These are phyloP conservation scores for Lactifluus echinatus DNA, from an alignment of 768 basidiomycete genomes.

Conservation along the genomic window DNA sequence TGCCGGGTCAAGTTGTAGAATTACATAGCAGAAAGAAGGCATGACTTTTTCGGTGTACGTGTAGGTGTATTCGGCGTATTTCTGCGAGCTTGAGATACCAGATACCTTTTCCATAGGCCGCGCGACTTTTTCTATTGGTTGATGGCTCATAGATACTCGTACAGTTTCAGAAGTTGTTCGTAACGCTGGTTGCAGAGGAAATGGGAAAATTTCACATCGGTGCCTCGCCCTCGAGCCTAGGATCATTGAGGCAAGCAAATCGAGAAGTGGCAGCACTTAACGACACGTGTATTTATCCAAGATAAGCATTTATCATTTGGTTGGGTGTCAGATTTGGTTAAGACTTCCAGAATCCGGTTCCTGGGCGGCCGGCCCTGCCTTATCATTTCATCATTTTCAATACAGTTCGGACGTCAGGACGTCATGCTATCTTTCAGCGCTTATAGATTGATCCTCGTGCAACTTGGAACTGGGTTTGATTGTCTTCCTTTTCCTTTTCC, in stretches of 20 bases:
- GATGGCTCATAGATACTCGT: not conserved
- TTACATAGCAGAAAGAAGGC: not conserved
- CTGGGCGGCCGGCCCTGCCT: not conserved
- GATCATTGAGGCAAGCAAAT: not conserved
- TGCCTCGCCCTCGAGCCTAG: not conserved
- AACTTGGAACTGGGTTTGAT: no score
- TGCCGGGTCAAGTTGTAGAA: not conserved
- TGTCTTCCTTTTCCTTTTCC: no score
- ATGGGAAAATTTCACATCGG: not conserved
- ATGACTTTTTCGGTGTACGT: not conserved
- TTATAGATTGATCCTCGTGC: no score
- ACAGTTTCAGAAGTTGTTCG: not conserved
- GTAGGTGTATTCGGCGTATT: conserved; percentile 7
- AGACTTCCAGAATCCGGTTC: not conserved
- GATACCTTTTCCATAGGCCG: not conserved
- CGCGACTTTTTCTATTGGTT: not conserved
- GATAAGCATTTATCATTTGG: not conserved
- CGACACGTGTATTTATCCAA: no score
- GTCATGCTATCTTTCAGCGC: no score
- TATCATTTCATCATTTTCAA: no score
- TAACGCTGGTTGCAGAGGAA: not conserved
- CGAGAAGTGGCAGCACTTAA: not conserved
- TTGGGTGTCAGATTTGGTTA: not conserved
- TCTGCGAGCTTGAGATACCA: not conserved
- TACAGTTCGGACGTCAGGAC: no score